Evolutionary conservation across 805 yeast genomes (phyloP).

Genomic region (Suhomyces sp.): DNA sequence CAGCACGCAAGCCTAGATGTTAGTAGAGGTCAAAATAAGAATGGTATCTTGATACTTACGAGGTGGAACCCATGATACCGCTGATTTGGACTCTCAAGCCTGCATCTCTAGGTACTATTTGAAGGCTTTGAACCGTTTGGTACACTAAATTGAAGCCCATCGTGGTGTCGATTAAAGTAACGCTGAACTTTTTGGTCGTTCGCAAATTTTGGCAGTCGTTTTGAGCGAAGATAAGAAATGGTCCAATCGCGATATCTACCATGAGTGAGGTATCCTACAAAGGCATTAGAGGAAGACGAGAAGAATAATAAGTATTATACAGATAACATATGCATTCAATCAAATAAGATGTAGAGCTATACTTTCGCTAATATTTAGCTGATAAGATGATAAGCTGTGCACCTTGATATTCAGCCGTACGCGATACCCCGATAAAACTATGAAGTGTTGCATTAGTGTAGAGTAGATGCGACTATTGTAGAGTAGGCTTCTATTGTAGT

Average conservation of each 20-base stretch:
- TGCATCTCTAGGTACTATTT: neutral
- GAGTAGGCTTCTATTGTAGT: too few relatives aligned
- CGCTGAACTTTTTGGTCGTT: neutral
- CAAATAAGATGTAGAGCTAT: too few relatives aligned
- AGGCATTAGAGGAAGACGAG: neutral
- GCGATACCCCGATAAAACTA: neutral
- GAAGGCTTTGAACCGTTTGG: neutral
- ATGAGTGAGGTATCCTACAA: neutral
- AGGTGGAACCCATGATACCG: constrained; percentile 66
- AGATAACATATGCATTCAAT: neutral
- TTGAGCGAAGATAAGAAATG: neutral
- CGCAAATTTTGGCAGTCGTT: neutral
- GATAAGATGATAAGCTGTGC: neutral
- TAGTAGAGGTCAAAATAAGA: neutral
- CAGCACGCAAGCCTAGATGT: constrained; percentile 62
- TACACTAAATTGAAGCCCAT: constrained; percentile 4
- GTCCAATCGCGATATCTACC: neutral
- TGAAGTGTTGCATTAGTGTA: too few relatives aligned
- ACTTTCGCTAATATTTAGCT: too few relatives aligned
- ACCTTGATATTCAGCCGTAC: neutral
- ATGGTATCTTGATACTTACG: constrained; percentile 28
- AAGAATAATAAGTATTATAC: too few relatives aligned
- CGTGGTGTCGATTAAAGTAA: neutral
- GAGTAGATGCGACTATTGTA: too few relatives aligned
- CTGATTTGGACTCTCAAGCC: constrained; percentile 45